Conservation (phyloP, 352 stramenopile species). For the Pythium brachiatum region DNA sequence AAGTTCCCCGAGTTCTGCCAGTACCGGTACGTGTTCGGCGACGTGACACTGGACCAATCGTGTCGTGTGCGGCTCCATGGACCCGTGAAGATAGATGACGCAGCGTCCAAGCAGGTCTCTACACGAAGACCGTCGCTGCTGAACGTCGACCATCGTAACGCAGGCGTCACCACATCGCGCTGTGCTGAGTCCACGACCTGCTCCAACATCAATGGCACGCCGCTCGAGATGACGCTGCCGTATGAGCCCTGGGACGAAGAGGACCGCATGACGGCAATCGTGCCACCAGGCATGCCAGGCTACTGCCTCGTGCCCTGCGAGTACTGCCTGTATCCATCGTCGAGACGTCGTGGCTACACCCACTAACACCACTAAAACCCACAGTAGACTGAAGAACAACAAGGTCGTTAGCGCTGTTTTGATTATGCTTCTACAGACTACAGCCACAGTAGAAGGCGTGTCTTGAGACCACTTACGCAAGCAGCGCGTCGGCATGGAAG, state of each 20-base stretch:
- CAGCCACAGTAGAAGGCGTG: no score
- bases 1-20: slow-evolving; percentile 78
- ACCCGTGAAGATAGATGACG: slow-evolving; percentile 2
- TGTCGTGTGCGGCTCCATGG: slow-evolving; percentile 46
- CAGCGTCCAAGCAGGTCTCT: neutral
- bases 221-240: slow-evolving; percentile 4
- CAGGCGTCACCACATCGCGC: slow-evolving; percentile 14
- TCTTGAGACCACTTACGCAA: slow-evolving; percentile 18
- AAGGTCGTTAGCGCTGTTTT: no score
- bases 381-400: neutral
- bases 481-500: slow-evolving; percentile 90
- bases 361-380: slow-evolving; percentile 1
- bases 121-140: neutral
- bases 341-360: slow-evolving; percentile 6
- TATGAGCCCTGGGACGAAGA: slow-evolving; percentile 14
- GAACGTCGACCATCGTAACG: slow-evolving; percentile 12
- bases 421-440: no score
- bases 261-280: slow-evolving; percentile 2
- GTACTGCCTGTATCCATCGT: slow-evolving; percentile 19
- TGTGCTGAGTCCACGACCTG: slow-evolving; percentile 2
- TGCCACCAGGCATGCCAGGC: slow-evolving; percentile 7
- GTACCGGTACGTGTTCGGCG: slow-evolving; percentile 79
- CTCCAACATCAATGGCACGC: slow-evolving; percentile 10
- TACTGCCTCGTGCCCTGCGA: slow-evolving; percentile 21
- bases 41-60: slow-evolving; percentile 80